Base-by-base conservation (phyloP, 2,329 filamentous ascomycete genomes). In the Alternaria rosae region DNA sequence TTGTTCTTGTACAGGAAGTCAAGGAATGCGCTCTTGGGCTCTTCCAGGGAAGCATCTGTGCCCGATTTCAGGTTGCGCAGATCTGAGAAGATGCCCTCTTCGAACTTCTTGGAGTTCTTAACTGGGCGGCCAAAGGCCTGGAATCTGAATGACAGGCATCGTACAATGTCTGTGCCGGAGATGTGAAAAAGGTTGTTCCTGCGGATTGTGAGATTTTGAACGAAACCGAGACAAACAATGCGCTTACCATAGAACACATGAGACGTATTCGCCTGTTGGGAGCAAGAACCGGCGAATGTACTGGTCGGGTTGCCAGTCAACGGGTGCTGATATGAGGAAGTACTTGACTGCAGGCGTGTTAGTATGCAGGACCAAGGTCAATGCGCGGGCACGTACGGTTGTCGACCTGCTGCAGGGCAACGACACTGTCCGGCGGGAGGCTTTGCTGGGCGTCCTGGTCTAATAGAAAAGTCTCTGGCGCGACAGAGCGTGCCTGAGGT, bases 1-100 rank as follows among this genome's bases (percentile, higher is more conserved):
- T 99, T 99, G 88, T 99, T 99, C 87, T 99, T 99, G 89, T 99
- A 99, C 45, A 99, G 86, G 80, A 98, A 99, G 82, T 99, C 95
- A 65, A 99, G 88, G 83, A 99, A 99, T 2, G 92, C 91, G 83
- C 94, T 98, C 87, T 99, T 99, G 58, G 95, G 95, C 85, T 99
- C 95, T 83, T 99, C 95, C 63, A 99, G 89, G 43, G 95, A 97
- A 51, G 95, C 95, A 85, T 99, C 95, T 73, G 94, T 98, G 69
- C 95, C 95, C 23, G 95, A 97, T 84, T 99, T 99, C 71, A 99
- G 87, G 81, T 99, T 99, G 81, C 95, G 92, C 79, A 99, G 85
- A 80, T 99, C 95, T 44, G 95, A 99, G 83, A 99, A 99, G 82
- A 99, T 98, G 72, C 95, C 95, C 82, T 99, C 95, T 82, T 99